Evolutionary conservation across 164 flowering plant species (phyloP).

Genomic region (Vitis labrusca): DNA sequence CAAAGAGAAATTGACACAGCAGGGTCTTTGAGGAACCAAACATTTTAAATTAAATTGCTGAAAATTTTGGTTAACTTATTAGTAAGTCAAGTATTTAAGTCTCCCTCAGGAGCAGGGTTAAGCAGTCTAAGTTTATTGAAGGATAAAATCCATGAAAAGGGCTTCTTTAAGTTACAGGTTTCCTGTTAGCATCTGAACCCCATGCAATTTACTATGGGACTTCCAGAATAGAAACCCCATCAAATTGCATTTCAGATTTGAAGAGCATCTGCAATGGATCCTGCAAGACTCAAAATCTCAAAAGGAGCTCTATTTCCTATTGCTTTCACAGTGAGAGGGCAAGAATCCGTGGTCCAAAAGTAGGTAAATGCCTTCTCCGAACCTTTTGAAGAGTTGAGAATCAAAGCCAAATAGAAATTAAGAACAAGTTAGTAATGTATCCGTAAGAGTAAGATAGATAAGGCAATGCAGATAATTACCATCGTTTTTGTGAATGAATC

Average conservation of each 20-base stretch:
- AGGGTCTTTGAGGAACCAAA: too few relatives aligned
- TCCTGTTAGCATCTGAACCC: too few relatives aligned
- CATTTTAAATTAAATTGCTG: too few relatives aligned
- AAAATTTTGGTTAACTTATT: too few relatives aligned
- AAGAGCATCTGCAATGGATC: slow-evolving; percentile 91
- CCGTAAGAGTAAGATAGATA: neutral
- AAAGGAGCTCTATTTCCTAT: slow-evolving; percentile 80
- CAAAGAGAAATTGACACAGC: too few relatives aligned
- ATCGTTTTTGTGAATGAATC: slow-evolving; percentile 57
- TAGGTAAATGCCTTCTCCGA: slow-evolving; percentile 60
- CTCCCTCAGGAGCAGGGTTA: too few relatives aligned
- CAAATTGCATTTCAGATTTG: slow-evolving; percentile 51
- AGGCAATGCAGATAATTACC: slow-evolving; percentile 33
- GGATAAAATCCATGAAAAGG: too few relatives aligned
- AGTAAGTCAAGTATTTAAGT: too few relatives aligned
- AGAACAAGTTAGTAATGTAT: neutral
- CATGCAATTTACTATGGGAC: too few relatives aligned
- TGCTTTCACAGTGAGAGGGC: slow-evolving; percentile 84
- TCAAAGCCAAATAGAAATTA: neutral
- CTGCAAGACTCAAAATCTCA: slow-evolving; percentile 89
- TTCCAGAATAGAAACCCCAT: too few relatives aligned
- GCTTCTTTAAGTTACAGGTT: too few relatives aligned
- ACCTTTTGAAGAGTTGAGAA: slow-evolving; percentile 23
- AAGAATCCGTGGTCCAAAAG: slow-evolving; percentile 99
- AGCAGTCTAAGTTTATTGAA: too few relatives aligned